Evolutionary conservation across 2,329 filamentous ascomycete species (phyloP), one percentile per base, ranked within the genome.

Genomic region (Ascochyta clinopodiicola): DNA sequence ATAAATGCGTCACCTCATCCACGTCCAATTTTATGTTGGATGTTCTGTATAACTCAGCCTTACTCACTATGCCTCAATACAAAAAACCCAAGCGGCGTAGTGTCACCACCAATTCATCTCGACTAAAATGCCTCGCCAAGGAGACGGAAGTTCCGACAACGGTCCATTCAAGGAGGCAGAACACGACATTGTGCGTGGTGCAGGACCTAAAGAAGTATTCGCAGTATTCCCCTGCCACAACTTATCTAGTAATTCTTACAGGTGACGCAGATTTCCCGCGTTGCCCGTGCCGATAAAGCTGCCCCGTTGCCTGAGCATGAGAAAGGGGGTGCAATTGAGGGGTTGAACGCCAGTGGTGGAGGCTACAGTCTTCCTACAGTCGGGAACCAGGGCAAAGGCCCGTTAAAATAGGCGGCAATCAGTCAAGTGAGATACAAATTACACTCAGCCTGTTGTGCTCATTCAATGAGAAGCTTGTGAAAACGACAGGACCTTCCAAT

Each of bases 81-180:
- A 17, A 17, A 17, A 17, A 17, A 17, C 17, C 17, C 17, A 17
- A 17, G 17, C 17, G 17, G 17, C 17, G 17, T 17, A 17, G 17
- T 17, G 17, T 27, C 25, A 9, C 25, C 25, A 27, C 25, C 25
- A 9, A 27, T 6, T 27, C 9, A 9, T 9, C 9, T 27, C 9
- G 6, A 27, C 25, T 2, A 27, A 27, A 1, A 27, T 45, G 43
- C 43, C 43, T 36, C 43, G 43, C 6, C 31, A 45, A 17, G 43
- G 43, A 35, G 43, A 45, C 21, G 43, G 43, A 36, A 45, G 43
- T 25, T 45, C 43, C 7, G 43, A 45, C 13, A 45, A 45, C 21
- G 43, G 43, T 9, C 43, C 43, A 3, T 45, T 45, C 31, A 25
- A 35, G 12, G 43, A 45, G 31, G 43, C 31, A 35, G 43, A 15